These are phyloP conservation scores for Paramecium pentaurelia DNA, from an alignment of 73 alveolate genomes.

Conservation along the genomic window DNA sequence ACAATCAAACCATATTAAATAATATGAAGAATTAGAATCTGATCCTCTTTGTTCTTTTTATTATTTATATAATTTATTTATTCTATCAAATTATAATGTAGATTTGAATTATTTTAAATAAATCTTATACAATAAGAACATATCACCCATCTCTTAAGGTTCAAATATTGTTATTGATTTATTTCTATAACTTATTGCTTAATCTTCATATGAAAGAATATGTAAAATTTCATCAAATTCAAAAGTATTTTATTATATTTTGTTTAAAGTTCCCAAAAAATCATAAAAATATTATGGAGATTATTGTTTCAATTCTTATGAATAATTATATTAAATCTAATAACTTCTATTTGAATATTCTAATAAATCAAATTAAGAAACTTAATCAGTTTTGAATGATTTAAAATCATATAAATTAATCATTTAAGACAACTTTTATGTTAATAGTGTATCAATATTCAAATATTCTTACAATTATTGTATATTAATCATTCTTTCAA, in stretches of 20 bases:
- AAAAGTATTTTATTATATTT: background rate
- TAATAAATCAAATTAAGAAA: slow-evolving; percentile 15
- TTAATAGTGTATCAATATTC: background rate
- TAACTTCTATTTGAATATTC: slow-evolving; percentile 24
- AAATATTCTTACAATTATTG: background rate
- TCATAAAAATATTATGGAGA: slow-evolving; percentile 1
- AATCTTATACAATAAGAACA: background rate
- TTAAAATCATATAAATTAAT: background rate
- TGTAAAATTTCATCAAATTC: background rate
- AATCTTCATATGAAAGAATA: background rate
- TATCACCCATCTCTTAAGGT: background rate
- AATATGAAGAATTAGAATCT: background rate
- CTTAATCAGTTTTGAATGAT: slow-evolving; percentile 13
- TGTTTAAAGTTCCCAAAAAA: background rate
- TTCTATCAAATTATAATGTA: background rate
- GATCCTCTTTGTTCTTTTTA: background rate
- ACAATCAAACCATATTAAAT: slow-evolving; percentile 37
- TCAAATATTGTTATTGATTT: background rate
- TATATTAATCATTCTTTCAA: slow-evolving; percentile 1
- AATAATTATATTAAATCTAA: background rate
- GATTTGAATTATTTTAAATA: background rate
- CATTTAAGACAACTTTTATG: background rate
- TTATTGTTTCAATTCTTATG: background rate
- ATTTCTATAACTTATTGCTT: background rate
- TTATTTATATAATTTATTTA: background rate